Evolutionary conservation across 140 eudicot species (phyloP), one percentile per base, ranked within the genome.

Genomic region (Erigeron philadelphicus): DNA sequence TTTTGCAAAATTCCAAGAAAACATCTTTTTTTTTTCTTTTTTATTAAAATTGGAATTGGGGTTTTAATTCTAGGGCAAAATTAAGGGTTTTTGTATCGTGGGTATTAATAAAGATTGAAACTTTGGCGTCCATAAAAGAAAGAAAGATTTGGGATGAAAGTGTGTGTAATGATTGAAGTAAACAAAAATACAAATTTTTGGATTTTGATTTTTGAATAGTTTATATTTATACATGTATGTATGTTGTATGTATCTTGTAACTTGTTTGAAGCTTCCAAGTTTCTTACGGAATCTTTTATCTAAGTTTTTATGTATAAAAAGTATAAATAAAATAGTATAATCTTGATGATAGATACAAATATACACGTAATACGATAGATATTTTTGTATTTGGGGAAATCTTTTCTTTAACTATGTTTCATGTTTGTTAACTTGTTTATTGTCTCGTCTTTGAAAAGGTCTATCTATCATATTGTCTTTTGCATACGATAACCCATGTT

Each of bases 1-100:
- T 76, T 84, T 92, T 2, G 96, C 88, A 35, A 92, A 67, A 71
- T 79, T 84, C 95, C 96, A 84, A 50, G 86, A 61, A 60, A 86
- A 82, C 95, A 90, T 88, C 78, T 31, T n/a, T 67, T 62, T 4
- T 12, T 52, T 50, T 2, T n/a, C 13, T 11, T 11, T 9, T 63
- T 41, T 63, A 40, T 7, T 63, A 8, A 62, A n/a, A 62, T 13
- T 62, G n/a, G 8, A 62, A 63, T 63, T 17, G 8, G 35, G 8
- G 3, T 1, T 23, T 66, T 53, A 65, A 72, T 62, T 77, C 54
- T 40, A 4, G 50, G 75, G 25, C 4, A 48, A 17, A 72, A 58
- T 78, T 84, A 73, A 84, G 90, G 86, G 66, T 84, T 75, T 62
- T 9, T 21, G 74, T 46, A 18, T 67, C 50, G 77, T 66, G 47